Conservation (phyloP, 1,139 yeast genomes). For the Pichia sp. region DNA sequence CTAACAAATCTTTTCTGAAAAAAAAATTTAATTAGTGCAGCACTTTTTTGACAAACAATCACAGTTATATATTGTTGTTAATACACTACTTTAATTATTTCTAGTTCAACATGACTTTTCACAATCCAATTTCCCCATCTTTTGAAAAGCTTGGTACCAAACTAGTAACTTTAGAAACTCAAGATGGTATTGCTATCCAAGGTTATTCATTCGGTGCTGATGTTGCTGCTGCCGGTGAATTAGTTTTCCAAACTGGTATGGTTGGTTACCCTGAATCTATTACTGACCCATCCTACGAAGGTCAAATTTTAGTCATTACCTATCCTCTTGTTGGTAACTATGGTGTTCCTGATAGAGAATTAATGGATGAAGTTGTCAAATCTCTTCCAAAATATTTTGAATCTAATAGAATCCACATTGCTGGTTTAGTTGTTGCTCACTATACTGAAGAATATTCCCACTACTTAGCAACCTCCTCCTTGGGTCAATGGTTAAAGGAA, state of each 20-base stretch:
- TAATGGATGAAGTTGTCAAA: conserved; percentile 67
- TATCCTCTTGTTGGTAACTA: conserved; percentile 97
- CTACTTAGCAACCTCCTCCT: conserved; percentile 82
- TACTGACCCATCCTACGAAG: conserved; percentile 97
- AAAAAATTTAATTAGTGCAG: neutral
- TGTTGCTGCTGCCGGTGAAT: conserved; percentile 86
- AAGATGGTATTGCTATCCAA: conserved; percentile 82
- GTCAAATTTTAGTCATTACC: conserved; percentile 94
- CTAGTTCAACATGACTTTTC: conserved; percentile 13
- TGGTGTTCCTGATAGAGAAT: conserved; percentile 91
- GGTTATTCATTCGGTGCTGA: conserved; percentile 99
- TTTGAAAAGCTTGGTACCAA: conserved; percentile 18
- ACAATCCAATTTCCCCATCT: conserved; percentile 20
- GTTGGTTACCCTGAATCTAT: conserved; percentile 98
- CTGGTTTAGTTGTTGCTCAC: conserved; percentile 95
- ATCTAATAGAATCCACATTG: conserved; percentile 84
- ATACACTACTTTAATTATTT: neutral
- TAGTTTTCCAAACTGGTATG: conserved; percentile 99
- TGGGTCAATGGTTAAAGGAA: conserved; percentile 89
- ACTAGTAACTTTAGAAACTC: conserved; percentile 83
- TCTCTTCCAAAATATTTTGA: conserved; percentile 89
- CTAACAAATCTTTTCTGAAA: neutral
- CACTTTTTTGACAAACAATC: neutral
- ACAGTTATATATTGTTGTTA: neutral
- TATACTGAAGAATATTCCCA: conserved; percentile 96